phyloP scores from a whole-genome alignment of 192 early-diverging fungal species.

The Thamnidium elegans region DNA sequence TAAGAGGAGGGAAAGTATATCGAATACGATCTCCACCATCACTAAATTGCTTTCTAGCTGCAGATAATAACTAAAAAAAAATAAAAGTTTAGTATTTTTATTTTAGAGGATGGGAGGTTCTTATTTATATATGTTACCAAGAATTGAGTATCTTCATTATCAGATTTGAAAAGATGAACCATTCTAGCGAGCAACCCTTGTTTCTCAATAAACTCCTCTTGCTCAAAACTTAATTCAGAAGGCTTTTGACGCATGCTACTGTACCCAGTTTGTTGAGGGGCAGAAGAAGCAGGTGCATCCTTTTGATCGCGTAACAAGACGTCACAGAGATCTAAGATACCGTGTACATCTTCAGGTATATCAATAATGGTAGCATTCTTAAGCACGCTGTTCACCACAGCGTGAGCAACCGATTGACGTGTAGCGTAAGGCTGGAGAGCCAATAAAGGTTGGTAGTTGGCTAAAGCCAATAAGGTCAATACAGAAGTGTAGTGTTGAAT shows the following conservation, averaged over 20 bases:
- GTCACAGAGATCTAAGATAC: conserved; percentile 74
- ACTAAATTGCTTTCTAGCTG: conserved; percentile 81
- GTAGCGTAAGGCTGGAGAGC: conserved; percentile 79
- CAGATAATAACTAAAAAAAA: conserved; percentile 61
- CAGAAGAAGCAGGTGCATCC: conserved; percentile 51
- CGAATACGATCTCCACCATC: conserved; percentile 90
- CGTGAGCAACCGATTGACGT: conserved; percentile 78
- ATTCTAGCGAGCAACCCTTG: conserved; percentile 84
- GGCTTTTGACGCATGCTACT: conserved; percentile 37
- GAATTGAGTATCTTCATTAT: conserved; percentile 78
- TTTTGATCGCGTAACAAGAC: conserved; percentile 82
- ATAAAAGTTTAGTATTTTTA: conserved; percentile 5
- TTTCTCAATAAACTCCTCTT: conserved; percentile 90
- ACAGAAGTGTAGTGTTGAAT: conserved; percentile 73
- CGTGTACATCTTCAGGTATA: conserved; percentile 72
- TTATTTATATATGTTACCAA: conserved; percentile 44
- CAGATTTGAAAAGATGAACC: conserved; percentile 69
- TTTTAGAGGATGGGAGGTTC: conserved; percentile 3
- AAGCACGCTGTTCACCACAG: conserved; percentile 66
- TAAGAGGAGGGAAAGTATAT: conserved; percentile 90
- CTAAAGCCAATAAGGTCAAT: conserved; percentile 65
- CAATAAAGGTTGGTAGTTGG: conserved; percentile 81
- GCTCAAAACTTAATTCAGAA: conserved; percentile 60
- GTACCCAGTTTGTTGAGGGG: conserved; percentile 28
- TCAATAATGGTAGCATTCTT: conserved; percentile 67